phyloP scores from a whole-genome alignment of 306 rosid species.

The Ceratonia siliqua region DNA sequence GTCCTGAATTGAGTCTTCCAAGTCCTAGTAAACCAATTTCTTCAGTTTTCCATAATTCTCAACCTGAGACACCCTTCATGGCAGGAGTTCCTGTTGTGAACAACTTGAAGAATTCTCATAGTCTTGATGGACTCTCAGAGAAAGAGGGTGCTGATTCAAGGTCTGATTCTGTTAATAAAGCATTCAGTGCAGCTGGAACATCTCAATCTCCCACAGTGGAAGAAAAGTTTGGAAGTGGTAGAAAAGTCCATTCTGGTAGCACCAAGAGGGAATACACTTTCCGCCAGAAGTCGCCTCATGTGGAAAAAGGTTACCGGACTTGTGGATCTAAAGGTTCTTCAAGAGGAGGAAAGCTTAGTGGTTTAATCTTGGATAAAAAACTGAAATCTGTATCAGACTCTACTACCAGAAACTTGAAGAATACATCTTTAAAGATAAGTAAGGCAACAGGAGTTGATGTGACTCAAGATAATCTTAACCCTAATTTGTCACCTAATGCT shows the following conservation, averaged over 20 bases:
- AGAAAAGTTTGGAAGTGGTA: constrained; percentile 56
- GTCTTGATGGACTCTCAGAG: constrained; percentile 43
- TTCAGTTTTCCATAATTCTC: constrained; percentile 46
- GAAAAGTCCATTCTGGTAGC: constrained; percentile 60
- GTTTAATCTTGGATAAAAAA: constrained; percentile 76
- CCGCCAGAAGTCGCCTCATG: constrained; percentile 75
- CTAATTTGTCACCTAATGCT: constrained; percentile 46
- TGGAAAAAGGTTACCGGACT: constrained; percentile 69
- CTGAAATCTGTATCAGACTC: constrained; percentile 69
- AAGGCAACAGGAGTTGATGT: constrained; percentile 68
- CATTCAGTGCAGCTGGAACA: constrained; percentile 46
- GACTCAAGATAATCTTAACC: constrained; percentile 54
- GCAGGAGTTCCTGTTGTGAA: constrained; percentile 40
- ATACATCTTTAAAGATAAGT: constrained; percentile 68
- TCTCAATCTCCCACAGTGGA: constrained; percentile 56
- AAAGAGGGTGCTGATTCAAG: constrained; percentile 49
- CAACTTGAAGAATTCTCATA: constrained; percentile 46
- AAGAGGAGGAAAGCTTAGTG: constrained; percentile 68
- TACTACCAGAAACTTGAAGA: constrained; percentile 64
- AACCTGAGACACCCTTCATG: constrained; percentile 44
- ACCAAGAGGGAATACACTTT: constrained; percentile 79
- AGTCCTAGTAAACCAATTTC: constrained; percentile 50
- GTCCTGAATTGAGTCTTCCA: constrained; percentile 55
- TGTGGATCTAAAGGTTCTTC: constrained; percentile 79
- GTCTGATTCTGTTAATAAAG: constrained; percentile 47